phyloP scores from a whole-genome alignment of 2,329 filamentous ascomycete genomes.

The Botrytis cinerea region DNA sequence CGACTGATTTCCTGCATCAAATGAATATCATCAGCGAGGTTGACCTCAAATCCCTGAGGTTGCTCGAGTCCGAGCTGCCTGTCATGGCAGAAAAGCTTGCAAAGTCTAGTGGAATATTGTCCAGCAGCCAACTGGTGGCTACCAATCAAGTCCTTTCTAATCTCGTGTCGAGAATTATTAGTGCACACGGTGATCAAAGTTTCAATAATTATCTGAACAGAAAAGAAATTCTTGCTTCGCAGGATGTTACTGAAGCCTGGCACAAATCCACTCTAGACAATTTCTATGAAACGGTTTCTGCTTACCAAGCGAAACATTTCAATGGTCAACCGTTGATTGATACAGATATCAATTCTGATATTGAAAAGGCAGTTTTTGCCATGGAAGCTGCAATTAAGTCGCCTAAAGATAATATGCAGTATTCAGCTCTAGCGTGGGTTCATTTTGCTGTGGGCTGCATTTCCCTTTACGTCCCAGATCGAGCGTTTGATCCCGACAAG shows the following conservation, averaged over 20 bases:
- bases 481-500: slow-evolving; percentile 78
- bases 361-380: slow-evolving; percentile 40
- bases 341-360: slow-evolving; percentile 42
- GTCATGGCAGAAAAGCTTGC: slow-evolving; percentile 54
- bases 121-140: slow-evolving; percentile 50
- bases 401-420: slow-evolving; percentile 37
- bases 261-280: neutral
- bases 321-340: slow-evolving; percentile 26
- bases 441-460: slow-evolving; percentile 74
- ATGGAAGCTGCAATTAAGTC: slow-evolving; percentile 39
- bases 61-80: slow-evolving; percentile 66
- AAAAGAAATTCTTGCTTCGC: neutral
- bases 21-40: slow-evolving; percentile 55
- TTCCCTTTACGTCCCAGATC: slow-evolving; percentile 81
- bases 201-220: neutral
- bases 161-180: slow-evolving; percentile 33
- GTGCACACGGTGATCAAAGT: slow-evolving; percentile 30
- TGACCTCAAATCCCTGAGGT: slow-evolving; percentile 59
- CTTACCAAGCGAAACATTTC: neutral
- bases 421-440: slow-evolving; percentile 67
- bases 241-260: neutral
- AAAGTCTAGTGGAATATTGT: slow-evolving; percentile 41
- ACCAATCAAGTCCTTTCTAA: slow-evolving; percentile 42
- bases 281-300: neutral
- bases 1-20: slow-evolving; percentile 56